Percentiles rank a stretch among this genome's conserved stretches.
These are phyloP conservation scores for Trichomonascaceae sp. DNA, from an alignment of 1,139 yeast genomes.

Conservation along the genomic window DNA sequence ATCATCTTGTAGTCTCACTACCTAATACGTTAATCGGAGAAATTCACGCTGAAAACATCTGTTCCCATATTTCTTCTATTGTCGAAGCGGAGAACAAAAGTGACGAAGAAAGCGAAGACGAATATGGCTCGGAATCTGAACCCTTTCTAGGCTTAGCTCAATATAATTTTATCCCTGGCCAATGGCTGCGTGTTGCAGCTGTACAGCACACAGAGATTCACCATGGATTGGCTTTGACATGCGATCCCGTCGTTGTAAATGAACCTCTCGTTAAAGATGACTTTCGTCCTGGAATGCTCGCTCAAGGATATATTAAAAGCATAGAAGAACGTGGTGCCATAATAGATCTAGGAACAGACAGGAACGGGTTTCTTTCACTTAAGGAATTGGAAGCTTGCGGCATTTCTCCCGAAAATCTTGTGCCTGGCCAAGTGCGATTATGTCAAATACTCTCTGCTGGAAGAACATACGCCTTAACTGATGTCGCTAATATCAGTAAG, in stretches of 20 bases:
- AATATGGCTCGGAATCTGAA: conserved; percentile 29
- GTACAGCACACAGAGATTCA: conserved; percentile 35
- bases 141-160: conserved; percentile 29
- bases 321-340: conserved; percentile 90
- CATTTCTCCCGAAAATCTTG: conserved; percentile 33
- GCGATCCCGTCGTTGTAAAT: conserved; percentile 74
- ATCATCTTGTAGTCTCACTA: conserved; percentile 62
- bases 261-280: conserved; percentile 53
- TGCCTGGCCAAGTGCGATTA: conserved; percentile 38
- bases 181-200: conserved; percentile 80
- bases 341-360: conserved; percentile 57
- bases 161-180: conserved; percentile 60
- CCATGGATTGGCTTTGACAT: conserved; percentile 41
- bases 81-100: conserved; percentile 52
- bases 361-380: conserved; percentile 71
- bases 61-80: conserved; percentile 57
- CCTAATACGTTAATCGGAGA: conserved; percentile 83
- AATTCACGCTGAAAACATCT: conserved; percentile 69
- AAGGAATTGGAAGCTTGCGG: conserved; percentile 44
- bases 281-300: conserved; percentile 49
- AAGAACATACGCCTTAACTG: conserved; percentile 57
- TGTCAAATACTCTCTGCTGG: conserved; percentile 35
- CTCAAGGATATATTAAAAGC: conserved; percentile 74
- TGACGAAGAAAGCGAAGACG: conserved; percentile 39
- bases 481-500: conserved; percentile 37